Percentiles rank a stretch among this genome's conserved stretches.
Evolutionary conservation across 208 protist species (phyloP).

Genomic region (Wallacemonas rigidus): DNA sequence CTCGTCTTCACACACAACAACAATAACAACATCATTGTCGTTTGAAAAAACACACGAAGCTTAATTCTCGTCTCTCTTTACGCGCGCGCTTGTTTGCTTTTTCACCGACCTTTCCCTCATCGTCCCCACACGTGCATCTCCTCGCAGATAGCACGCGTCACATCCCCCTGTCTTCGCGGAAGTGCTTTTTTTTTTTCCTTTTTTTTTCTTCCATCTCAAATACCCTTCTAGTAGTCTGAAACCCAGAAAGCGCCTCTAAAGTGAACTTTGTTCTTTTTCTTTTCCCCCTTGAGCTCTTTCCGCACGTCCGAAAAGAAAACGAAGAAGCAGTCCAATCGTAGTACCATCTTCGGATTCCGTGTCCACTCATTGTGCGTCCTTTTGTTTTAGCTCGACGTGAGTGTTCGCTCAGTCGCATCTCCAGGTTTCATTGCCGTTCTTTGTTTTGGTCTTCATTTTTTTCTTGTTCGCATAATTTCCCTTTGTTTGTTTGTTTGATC

Average conservation of each 20-base stretch:
- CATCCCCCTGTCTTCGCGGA: neutral
- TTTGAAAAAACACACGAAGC: no score
- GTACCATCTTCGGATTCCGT: neutral
- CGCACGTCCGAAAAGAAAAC: neutral
- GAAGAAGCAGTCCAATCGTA: neutral
- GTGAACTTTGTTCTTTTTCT: neutral
- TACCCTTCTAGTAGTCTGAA: no score
- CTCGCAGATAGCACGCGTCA: no score
- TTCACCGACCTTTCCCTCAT: no score
- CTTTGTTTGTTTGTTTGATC: neutral
- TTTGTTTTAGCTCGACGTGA: neutral
- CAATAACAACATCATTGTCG: no score
- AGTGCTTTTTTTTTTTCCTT: neutral
- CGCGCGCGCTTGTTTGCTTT: no score
- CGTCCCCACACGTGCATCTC: no score
- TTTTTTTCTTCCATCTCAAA: neutral
- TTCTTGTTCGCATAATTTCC: conserved; percentile 8
- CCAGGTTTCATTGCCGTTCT: neutral
- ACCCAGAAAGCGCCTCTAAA: no score
- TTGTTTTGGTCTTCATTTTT: neutral
- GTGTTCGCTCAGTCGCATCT: neutral
- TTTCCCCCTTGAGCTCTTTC: neutral
- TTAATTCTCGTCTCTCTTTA: no score
- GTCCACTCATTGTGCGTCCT: no score
- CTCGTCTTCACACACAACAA: neutral